Evolutionary conservation across 2,329 filamentous ascomycete species (phyloP), one percentile per base, ranked within the genome.

Genomic region (Pseudonectria foliicola): DNA sequence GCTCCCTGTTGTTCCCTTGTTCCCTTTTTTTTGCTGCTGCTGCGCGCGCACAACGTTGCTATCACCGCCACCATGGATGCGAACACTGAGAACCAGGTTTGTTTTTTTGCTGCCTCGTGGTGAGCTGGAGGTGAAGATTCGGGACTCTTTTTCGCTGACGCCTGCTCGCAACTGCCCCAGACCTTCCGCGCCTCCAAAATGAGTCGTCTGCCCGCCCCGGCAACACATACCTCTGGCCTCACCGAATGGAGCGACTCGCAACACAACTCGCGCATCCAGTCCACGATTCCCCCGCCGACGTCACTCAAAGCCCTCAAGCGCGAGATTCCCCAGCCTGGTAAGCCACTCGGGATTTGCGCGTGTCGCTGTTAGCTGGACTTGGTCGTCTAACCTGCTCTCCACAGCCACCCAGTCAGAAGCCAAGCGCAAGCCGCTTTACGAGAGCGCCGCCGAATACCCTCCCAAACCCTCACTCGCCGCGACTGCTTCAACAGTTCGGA

Each of bases 211-310:
- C 57, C 54, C 14, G 53, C 51, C 7, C 57, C 56, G 33, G 45
- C 49, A 5, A 40, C 48, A 25, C 39, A 47, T 24, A 40, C 45
- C 39, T 48, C 43, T 10, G 60, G 61, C 4, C 64, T 80, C 12
- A 57, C 66, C 8, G 75, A 80, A 50, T 70, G 76, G 45, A 69
- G 63, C 49, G 72, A 78, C 7, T 78, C 76, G n/a, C 73, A 80
- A 49, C 66, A 62, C 57, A 81, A 82, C 53, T 57, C 68, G 28
- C 70, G 75, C 33, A 55, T 60, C 10, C 69, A 68, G 32, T 55
- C 60, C 2, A 54, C 65, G 1, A 62, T 62, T 25, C 62, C 62
- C 34, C 59, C 65, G 24, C 59, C 64, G 10, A 54, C 64, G n/a
- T 37, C 50, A 6, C 34, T 44, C 13, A 64, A 66, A 40, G 62